These are phyloP conservation scores for Apiospora phragmitis DNA, from an alignment of 2,329 filamentous ascomycete species.

Conservation along the genomic window DNA sequence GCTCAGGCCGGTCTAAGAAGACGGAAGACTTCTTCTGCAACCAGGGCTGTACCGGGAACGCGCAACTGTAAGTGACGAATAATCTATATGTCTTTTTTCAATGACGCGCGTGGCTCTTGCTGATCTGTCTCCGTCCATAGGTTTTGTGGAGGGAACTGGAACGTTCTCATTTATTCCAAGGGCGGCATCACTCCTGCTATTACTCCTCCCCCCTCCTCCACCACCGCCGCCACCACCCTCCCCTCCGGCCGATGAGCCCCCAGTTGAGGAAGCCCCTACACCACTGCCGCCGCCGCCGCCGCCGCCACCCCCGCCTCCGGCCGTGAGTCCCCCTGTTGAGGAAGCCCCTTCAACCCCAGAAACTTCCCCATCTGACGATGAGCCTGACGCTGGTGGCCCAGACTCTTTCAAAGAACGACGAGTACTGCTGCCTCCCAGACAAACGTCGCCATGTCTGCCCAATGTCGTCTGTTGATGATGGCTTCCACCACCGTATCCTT, in stretches of 20 bases:
- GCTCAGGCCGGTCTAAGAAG: not conserved
- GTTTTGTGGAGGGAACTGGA: not conserved
- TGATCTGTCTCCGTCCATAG: not conserved
- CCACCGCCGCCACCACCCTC: not conserved
- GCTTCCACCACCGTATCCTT: no score
- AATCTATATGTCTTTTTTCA: no score
- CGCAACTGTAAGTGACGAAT: not conserved
- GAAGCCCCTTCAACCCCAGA: no score
- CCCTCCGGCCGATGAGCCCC: not conserved
- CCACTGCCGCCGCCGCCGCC: no score
- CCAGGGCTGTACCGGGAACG: not conserved
- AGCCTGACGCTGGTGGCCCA: no score
- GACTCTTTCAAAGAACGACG: no score
- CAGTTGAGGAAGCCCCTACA: not conserved
- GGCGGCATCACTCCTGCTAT: not conserved
- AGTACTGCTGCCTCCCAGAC: no score
- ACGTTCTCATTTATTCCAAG: not conserved
- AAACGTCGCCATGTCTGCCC: no score
- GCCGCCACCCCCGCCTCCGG: no score
- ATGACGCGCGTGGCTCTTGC: not conserved
- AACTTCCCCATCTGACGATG: no score
- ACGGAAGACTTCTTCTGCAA: not conserved
- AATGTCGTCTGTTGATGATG: no score
- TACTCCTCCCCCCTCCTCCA: not conserved
- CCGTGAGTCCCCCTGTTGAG: no score